Evolutionary conservation across 139 green algal species (phyloP).

Genomic region (Prasinococcaceae sp.): DNA sequence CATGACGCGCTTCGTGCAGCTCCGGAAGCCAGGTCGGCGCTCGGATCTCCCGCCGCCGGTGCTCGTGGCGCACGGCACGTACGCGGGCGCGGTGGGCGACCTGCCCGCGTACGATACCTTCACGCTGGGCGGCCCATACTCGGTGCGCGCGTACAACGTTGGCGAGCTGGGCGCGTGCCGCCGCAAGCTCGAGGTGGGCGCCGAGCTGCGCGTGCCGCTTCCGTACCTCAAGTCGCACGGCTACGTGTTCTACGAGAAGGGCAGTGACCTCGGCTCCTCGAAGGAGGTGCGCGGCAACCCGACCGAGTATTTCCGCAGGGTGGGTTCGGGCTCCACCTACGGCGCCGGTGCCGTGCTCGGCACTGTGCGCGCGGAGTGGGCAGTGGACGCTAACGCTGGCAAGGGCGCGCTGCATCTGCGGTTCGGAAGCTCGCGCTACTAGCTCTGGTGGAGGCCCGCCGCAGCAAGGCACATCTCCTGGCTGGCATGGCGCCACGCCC

Average conservation of each 20-base stretch:
- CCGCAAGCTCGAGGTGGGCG: conserved; percentile 51
- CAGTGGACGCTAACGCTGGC: conserved; percentile 63
- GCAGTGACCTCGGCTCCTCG: conserved; percentile 62
- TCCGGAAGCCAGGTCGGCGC: conserved; percentile 19
- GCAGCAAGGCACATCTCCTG: neutral
- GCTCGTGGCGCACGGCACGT: conserved; percentile 55
- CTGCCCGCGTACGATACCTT: conserved; percentile 85
- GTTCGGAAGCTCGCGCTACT: conserved; percentile 85
- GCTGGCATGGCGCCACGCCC: neutral
- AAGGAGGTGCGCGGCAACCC: conserved; percentile 63
- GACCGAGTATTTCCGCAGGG: conserved; percentile 77
- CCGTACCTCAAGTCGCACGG: conserved; percentile 44
- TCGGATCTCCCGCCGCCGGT: conserved; percentile 37
- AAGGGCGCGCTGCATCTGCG: conserved; percentile 55
- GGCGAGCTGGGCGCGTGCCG: conserved; percentile 77
- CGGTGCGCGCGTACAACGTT: conserved; percentile 74
- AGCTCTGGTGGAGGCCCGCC: no score
- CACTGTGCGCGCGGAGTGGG: conserved; percentile 63
- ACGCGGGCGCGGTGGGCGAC: conserved; percentile 64
- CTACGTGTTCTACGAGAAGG: conserved; percentile 79
- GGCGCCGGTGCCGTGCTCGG: conserved; percentile 72
- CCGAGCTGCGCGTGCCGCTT: conserved; percentile 62
- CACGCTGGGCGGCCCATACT: conserved; percentile 82
- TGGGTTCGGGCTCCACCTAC: conserved; percentile 53
- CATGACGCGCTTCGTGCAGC: conserved; percentile 42